Base-by-base conservation (phyloP, 2,329 filamentous ascomycete genomes). In the Ophiognomonia clavigignenti-juglandacearum region DNA sequence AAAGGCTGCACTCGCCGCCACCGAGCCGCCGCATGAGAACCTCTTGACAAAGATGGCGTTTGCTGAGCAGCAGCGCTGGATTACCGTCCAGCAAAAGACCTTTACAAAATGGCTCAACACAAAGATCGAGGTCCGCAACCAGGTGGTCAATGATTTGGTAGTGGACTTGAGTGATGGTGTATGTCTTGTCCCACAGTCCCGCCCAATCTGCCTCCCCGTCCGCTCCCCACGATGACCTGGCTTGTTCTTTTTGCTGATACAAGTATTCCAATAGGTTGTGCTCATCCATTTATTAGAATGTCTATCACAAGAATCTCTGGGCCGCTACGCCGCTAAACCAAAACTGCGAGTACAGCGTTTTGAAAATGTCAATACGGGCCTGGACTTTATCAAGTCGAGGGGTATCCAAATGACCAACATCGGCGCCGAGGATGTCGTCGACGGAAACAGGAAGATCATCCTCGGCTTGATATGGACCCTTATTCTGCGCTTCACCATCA, bases 61-160 rank as follows among this genome's bases (percentile, higher is more conserved):
- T 64, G 69, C 75, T 55, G 78, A 82, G 64, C 78, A 84, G 68
- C 78, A 83, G 65, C 73, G 76, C 65, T 85, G 82, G 82, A 77
- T 85, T 59, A 82, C 75, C 63, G 90, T 96, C 69, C 92, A 97
- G 74, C 86, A 97, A 69, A 98, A 97, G 79, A 98, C 93, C 23
- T 98, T 98, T 69, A 96, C 91, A 50, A 98, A 97, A 88, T 98
- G 93, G 93, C 81, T 98, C 57, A 98, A 98, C 70, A 95, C 89
- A 59, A 98, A 98, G 72, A 74, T 98, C 60, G 85, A 86, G 65
- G 78, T 74, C 52, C 82, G 92, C 57, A 73, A 85, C 47, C 71
- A 96, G 54, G 83, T 85, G 60, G 88, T 97, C 61, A 84, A 88
- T 62, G 88, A 96, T 66, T 77, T 98, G 47, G 89, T 95, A 52